Percentiles rank a stretch among this genome's conserved stretches.
These are phyloP conservation scores for Calycina marina DNA, from an alignment of 2,329 filamentous ascomycete genomes.

Conservation along the genomic window DNA sequence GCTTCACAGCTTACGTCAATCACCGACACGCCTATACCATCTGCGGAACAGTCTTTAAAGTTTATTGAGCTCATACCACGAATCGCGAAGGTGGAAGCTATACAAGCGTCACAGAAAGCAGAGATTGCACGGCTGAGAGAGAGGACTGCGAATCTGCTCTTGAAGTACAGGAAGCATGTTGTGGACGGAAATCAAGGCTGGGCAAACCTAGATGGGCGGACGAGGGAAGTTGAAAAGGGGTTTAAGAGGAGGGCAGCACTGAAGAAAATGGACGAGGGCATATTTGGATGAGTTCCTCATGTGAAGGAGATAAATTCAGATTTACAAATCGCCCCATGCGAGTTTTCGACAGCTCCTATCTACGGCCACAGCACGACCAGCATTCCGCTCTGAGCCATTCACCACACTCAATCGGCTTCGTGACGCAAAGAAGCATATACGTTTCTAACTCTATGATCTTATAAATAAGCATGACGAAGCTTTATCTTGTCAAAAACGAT, in stretches of 20 bases:
- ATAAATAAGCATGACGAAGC: too few relatives aligned
- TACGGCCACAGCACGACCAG: too few relatives aligned
- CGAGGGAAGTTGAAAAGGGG: conserved; percentile 18
- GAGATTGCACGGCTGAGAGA: conserved; percentile 19
- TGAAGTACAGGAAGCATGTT: conserved; percentile 22
- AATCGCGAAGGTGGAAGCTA: conserved; percentile 18
- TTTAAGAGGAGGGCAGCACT: conserved; percentile 13
- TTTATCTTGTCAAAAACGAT: too few relatives aligned
- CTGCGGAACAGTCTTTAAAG: conserved; percentile 18
- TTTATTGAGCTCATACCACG: conserved; percentile 22
- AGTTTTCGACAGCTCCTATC: too few relatives aligned
- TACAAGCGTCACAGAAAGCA: conserved; percentile 19
- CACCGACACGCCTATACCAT: conserved; percentile 19
- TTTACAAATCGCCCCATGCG: too few relatives aligned
- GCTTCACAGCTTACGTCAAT: conserved; percentile 23
- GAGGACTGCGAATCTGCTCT: conserved; percentile 18
- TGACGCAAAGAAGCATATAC: too few relatives aligned
- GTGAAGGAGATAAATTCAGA: too few relatives aligned
- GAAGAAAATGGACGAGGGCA: conserved; percentile 11
- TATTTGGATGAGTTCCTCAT: conserved; percentile 11
- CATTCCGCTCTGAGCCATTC: too few relatives aligned
- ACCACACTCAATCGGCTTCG: too few relatives aligned
- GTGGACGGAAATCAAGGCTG: conserved; percentile 18
- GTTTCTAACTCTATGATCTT: too few relatives aligned
- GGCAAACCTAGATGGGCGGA: conserved; percentile 21